Base-by-base conservation (phyloP, 495 filamentous ascomycete genomes). In the Aspergillus diversus region DNA sequence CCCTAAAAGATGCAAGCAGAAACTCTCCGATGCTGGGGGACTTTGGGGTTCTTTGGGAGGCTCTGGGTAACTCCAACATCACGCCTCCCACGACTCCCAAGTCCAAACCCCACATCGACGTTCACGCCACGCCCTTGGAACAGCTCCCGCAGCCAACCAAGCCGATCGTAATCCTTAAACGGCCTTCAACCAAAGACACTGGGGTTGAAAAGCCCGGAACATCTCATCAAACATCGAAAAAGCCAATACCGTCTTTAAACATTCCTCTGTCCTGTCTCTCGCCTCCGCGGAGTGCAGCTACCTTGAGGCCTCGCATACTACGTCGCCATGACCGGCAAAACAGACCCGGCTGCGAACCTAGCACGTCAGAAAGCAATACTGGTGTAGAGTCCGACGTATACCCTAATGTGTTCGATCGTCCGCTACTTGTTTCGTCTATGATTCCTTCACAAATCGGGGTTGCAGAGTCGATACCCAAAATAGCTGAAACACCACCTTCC, bases 21-120 rank as follows among this genome's bases (percentile, higher is more conserved):
- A 50, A 15, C 27, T 54, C 69, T 35, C 65, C 68, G 3, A 66
- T 62, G 27, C 67, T 80, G 11, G 78, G 78, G 43, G 78, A 80
- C 48, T 80, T 80, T 35, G 63, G 67, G n/a, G 63, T 68, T 43
- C 61, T 79, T 1, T 80, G 78, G 76, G 71, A 77, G 43, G 42
- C 72, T 42, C 55, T 80, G 32, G 59, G 66, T 17, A 60, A 53
- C 31, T 37, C 59, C 49, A 46, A 54, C 2, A 27, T 27, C 21
- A 27, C 21, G n/a, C 49, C 60, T 15, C 33, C 56, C 8, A 61
- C 48, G 11, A 34, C 35, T 27, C 54, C 56, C 21, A 27, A 60
- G 21, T 35, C 52, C 34, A 50, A 43, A 57, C 13, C 34, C 54
- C 16, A 16, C 21, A 57, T 27, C 33, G 33, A 59, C 47, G 52